Conservation (phyloP, 2,329 filamentous ascomycete genomes). For the Fusarium vanettenii region DNA sequence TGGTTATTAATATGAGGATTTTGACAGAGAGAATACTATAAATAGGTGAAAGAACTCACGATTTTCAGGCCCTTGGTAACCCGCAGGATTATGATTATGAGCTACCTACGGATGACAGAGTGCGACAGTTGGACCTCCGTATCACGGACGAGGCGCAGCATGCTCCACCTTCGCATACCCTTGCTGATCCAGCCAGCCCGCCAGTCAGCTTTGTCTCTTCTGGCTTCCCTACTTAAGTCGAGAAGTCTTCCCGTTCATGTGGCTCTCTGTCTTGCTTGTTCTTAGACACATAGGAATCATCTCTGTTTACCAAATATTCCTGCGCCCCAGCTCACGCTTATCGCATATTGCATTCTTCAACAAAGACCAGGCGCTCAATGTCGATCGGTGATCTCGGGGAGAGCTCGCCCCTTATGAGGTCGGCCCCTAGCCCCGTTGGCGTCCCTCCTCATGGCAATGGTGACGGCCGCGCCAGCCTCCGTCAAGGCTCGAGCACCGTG, state of each 20-base stretch:
- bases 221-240: constrained; percentile 14
- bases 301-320: constrained; percentile 44
- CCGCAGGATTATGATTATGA: background rate
- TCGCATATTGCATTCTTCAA: constrained; percentile 38
- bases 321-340: constrained; percentile 33
- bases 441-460: constrained; percentile 13
- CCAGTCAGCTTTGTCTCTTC: constrained; percentile 11
- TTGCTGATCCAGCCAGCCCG: constrained; percentile 30
- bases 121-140: background rate
- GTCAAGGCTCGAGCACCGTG: constrained; percentile 34
- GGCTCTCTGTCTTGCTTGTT: background rate
- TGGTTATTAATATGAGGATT: background rate
- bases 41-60: background rate
- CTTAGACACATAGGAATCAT: background rate
- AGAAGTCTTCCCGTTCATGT: background rate
- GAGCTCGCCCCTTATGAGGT: constrained; percentile 54
- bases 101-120: background rate
- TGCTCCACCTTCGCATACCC: background rate
- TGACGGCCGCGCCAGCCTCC: constrained; percentile 37
- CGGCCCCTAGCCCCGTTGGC: constrained; percentile 22
- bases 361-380: constrained; percentile 47
- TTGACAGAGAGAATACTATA: background rate
- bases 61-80: background rate
- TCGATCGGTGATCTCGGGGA: constrained; percentile 49
- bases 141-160: constrained; percentile 25